These are phyloP conservation scores for Trypanosoma mega DNA, from an alignment of 208 protist genomes.

Conservation along the genomic window DNA sequence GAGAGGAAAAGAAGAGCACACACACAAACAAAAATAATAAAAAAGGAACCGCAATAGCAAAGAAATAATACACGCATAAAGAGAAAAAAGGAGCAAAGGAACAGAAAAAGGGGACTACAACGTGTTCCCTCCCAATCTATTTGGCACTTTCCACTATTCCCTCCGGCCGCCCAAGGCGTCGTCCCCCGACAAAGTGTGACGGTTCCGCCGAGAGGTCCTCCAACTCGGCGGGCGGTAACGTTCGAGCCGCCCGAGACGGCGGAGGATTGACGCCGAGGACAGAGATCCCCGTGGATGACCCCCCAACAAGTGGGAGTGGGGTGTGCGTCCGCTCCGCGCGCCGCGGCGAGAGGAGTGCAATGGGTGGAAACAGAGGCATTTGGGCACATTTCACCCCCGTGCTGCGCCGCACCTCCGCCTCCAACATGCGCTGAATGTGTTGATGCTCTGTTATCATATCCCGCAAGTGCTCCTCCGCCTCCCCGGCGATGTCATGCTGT, in stretches of 20 bases:
- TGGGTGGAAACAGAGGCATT: too few relatives aligned
- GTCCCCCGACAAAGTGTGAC: conserved; percentile 37
- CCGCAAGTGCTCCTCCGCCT: conserved; percentile 10
- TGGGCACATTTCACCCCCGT: too few relatives aligned
- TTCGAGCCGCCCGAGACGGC: background rate
- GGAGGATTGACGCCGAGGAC: conserved; percentile 14
- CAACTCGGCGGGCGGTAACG: background rate
- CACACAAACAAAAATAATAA: conserved; percentile 14
- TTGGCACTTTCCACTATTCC: too few relatives aligned
- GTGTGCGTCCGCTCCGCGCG: too few relatives aligned
- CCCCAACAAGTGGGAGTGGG: too few relatives aligned
- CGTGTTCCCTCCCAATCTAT: too few relatives aligned
- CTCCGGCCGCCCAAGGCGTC: too few relatives aligned
- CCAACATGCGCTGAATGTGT: conserved; percentile 22
- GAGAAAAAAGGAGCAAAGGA: too few relatives aligned
- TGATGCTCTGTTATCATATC: conserved; percentile 22
- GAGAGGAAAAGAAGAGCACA: too few relatives aligned
- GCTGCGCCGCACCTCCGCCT: background rate
- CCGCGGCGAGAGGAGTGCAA: background rate
- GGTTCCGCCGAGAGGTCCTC: conserved; percentile 48
- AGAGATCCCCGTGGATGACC: background rate
- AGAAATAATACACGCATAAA: too few relatives aligned
- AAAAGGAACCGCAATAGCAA: too few relatives aligned
- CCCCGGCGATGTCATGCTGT: background rate
- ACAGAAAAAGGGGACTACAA: too few relatives aligned